Evolutionary conservation across 2,329 filamentous ascomycete species (phyloP).

Genomic region (Blastomyces silverae): DNA sequence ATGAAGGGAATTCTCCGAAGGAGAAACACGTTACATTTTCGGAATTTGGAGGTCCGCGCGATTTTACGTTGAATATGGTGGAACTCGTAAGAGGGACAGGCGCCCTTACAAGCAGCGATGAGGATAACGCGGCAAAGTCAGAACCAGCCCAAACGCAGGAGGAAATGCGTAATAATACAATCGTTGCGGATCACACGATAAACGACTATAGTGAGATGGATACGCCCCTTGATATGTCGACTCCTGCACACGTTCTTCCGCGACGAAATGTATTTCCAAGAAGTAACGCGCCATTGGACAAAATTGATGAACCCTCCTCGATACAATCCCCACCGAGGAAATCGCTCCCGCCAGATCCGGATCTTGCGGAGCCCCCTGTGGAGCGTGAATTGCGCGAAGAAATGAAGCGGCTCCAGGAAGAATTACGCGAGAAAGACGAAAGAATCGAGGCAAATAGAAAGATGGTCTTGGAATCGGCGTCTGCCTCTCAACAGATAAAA

Average conservation of each 20-base stretch:
- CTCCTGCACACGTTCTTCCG: conserved; percentile 36
- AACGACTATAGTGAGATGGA: conserved; percentile 40
- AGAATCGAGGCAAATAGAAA: conserved; percentile 30
- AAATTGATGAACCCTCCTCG: conserved; percentile 31
- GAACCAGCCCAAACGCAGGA: conserved; percentile 17
- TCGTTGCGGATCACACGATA: conserved; percentile 30
- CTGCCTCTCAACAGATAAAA: conserved; percentile 35
- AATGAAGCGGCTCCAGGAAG: conserved; percentile 30
- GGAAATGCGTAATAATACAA: conserved; percentile 23
- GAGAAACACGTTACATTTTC: conserved; percentile 31
- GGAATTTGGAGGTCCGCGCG: conserved; percentile 38
- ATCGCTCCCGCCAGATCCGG: neutral
- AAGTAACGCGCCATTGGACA: conserved; percentile 31
- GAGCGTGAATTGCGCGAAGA: conserved; percentile 28
- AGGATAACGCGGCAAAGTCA: conserved; percentile 16
- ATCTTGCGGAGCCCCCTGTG: conserved; percentile 21
- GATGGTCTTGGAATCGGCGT: conserved; percentile 32
- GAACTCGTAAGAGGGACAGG: conserved; percentile 32
- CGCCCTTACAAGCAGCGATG: conserved; percentile 15
- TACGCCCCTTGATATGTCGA: conserved; percentile 41
- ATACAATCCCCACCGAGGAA: conserved; percentile 18
- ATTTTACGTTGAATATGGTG: conserved; percentile 40
- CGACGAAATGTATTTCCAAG: conserved; percentile 23
- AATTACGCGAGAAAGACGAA: conserved; percentile 32
- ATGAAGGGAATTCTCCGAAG: conserved; percentile 24